Base-by-base conservation (phyloP, 768 basidiomycete genomes). In the Xanthoconium purpureum region DNA sequence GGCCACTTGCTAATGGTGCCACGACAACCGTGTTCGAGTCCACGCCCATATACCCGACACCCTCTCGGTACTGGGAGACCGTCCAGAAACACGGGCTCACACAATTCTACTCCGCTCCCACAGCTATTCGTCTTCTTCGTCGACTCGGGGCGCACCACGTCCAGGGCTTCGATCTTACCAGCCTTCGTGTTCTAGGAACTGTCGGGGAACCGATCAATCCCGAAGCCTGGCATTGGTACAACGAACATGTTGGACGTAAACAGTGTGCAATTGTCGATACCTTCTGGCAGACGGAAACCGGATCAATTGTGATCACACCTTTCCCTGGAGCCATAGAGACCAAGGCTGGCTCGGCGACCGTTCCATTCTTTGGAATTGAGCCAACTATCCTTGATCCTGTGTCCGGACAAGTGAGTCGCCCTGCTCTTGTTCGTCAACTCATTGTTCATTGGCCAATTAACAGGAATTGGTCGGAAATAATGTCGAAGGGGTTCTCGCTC, bases 151-250 rank as follows among this genome's bases (percentile, higher is more conserved):
- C 85, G 54, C 85, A 94, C 45, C 91, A 95, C 69, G 91, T 93
- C 54, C 80, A 91, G 67, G 77, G 81, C 11, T 80, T 93, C 73
- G 93, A 97, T 69, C 80, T 99, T 47, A 84, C 80, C 66, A 82
- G 81, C 15, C 73, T 99, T 55, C 85, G 97, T 55, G 88, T 97
- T 8, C 77, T 99, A 38, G 96, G 97, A 24, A 87, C 81, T 56
- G 97, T 98, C 44, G 97, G 96, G 53, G 97, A 99, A 75, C 97
- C 97, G 1, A 98, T 99, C 78, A 98, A 98, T 74, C 94, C 95
- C 29, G 96, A 98, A 72, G 96, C 96, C 12, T 98, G 97, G 96
- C 84, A 95, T 65, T 98, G 96, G 96, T 97, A 95, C 75, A 94
- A 96, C 72, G 94, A 97, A 67, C 84, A 93, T 67, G 94, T 97